These are phyloP conservation scores for Tetrahymena thermophila DNA, from an alignment of 73 alveolate genomes.

Conservation along the genomic window DNA sequence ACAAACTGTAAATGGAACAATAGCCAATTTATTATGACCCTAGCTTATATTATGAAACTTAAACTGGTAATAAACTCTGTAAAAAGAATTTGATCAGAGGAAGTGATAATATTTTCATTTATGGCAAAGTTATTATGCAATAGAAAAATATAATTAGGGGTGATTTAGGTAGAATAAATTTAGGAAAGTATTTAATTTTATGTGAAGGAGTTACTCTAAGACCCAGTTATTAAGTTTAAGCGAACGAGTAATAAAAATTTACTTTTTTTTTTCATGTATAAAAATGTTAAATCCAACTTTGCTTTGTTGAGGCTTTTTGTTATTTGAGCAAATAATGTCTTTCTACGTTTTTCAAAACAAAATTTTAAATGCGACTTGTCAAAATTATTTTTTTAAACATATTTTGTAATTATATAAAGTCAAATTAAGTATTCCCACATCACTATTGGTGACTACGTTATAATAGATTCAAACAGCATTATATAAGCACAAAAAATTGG, in stretches of 20 bases:
- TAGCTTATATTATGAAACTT: background rate
- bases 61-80: background rate
- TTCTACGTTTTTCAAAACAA: background rate
- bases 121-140: background rate
- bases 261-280: background rate
- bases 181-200: constrained; percentile 56
- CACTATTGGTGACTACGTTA: constrained; percentile 64
- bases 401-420: background rate
- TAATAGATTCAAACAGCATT: constrained; percentile 52
- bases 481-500: constrained; percentile 63
- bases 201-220: constrained; percentile 55
- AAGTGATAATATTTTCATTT: background rate
- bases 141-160: constrained; percentile 50
- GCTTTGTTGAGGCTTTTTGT: too few relatives aligned
- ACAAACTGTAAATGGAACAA: background rate
- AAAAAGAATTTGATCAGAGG: background rate
- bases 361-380: background rate
- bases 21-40: background rate
- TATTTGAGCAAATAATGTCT: background rate
- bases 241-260: constrained; percentile 2
- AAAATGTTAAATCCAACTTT: too few relatives aligned
- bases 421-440: constrained; percentile 35
- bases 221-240: constrained; percentile 42
- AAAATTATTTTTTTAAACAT: background rate
- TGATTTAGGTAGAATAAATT: constrained; percentile 54